A percentile compares a stretch with the other conserved stretches of the same genome.
These are phyloP conservation scores for Dimargaris verticillata DNA, from an alignment of 192 early-diverging fungal species.

Conservation along the genomic window DNA sequence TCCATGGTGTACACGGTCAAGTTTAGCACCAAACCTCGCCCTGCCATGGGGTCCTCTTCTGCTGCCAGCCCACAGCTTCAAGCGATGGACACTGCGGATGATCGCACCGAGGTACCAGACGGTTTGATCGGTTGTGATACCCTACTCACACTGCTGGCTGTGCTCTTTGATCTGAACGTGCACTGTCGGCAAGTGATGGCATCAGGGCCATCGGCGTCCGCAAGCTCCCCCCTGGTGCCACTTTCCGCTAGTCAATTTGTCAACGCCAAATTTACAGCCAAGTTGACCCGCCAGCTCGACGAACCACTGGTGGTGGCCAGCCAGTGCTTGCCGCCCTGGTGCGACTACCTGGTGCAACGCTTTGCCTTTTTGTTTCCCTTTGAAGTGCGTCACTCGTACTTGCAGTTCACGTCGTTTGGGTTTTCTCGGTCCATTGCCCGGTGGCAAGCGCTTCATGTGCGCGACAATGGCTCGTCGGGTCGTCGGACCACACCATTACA, in stretches of 20 bases:
- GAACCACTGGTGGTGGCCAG: slow-evolving; percentile 82
- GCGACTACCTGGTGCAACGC: slow-evolving; percentile 33
- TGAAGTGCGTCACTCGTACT: slow-evolving; percentile 54
- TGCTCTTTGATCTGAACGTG: not conserved
- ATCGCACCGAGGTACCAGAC: not conserved
- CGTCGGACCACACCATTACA: slow-evolving; percentile 10
- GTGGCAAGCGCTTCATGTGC: slow-evolving; percentile 29
- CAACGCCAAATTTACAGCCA: slow-evolving; percentile 70
- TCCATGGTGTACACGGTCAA: slow-evolving; percentile 34
- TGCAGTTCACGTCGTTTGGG: slow-evolving; percentile 77
- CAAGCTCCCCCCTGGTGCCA: not conserved
- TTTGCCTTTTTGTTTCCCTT: slow-evolving; percentile 75
- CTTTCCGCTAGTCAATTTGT: slow-evolving; percentile 29
- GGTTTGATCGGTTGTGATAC: not conserved
- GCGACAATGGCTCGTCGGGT: not conserved
- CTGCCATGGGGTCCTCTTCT: too few species aligned
- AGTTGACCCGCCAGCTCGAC: slow-evolving; percentile 70
- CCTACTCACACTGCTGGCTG: not conserved
- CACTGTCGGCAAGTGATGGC: not conserved
- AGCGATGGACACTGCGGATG: not conserved
- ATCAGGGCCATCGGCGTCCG: too few species aligned
- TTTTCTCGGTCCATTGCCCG: slow-evolving; percentile 57
- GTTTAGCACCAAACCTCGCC: slow-evolving; percentile 24
- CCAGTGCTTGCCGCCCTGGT: slow-evolving; percentile 62
- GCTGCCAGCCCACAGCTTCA: slow-evolving; percentile 6